Evolutionary conservation across 2,329 filamentous ascomycete genomes (phyloP), one percentile per base, ranked within the genome.

Genomic region (Penicillium olsonii): DNA sequence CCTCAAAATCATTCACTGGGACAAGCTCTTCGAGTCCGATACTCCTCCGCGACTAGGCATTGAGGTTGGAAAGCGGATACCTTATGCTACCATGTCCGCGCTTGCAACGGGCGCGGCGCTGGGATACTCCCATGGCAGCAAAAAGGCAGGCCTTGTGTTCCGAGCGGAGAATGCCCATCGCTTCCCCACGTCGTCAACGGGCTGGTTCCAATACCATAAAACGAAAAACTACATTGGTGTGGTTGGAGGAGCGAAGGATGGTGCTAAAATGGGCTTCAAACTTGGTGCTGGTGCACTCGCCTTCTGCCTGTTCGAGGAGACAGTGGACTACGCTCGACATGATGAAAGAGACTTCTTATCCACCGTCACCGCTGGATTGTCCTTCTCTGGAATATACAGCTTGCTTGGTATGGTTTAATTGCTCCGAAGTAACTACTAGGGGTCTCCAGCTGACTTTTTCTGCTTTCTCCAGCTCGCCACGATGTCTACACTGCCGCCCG

Each of bases 121-220:
- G 11, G 92, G 91, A 20, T 75, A 85, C 15, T 78, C 84, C 6
- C 84, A 91, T 48, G 90, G 90, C 19, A 85, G 85, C 50, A 85
- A 85, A 64, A 84, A 82, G 67, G 83, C 89, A 1, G 86, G 88
- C 43, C 79, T 95, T 50, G 87, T 88, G 33, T 99, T 96, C 75
- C 87, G 92, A 47, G 94, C 94, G 52, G 94, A 99, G 73, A 95
- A 99, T 67, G 91, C 94, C 1, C 94, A 99, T 77, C 88, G 92
- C 58, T 84, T 96, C 54, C 94, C 94, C 17, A 85, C 83, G 3
- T 86, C 86, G 1, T 85, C 89, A 20, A 84, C 85, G 2, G 92
- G 91, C 15, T 99, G 94, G 94, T 99, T 92, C 68, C 82, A 97
- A n/a, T 99, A 99, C 72, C 92, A 97, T 77, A 96, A 96, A 74